These are phyloP conservation scores for Lachancea cidri DNA, from an alignment of 805 yeast species.

Conservation along the genomic window DNA sequence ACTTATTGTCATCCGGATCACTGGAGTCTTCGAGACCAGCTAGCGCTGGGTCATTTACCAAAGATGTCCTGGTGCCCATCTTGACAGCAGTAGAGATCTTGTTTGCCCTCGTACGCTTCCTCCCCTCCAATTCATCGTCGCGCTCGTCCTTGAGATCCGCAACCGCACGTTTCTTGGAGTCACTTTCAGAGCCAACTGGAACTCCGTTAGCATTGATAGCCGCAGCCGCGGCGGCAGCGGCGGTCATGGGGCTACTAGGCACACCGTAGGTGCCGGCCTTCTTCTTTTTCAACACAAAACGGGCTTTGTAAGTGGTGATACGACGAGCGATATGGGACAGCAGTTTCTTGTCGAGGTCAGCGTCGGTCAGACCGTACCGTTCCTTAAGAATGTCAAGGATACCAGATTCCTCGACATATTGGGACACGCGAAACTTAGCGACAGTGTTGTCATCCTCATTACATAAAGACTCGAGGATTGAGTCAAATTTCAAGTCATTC, in stretches of 20 bases:
- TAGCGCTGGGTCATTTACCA: conserved; percentile 10
- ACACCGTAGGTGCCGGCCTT: conserved; percentile 28
- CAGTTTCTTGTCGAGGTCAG: conserved; percentile 30
- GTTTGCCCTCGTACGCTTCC: conserved; percentile 11
- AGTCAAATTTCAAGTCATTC: conserved; percentile 32
- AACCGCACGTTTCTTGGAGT: conserved; percentile 1
- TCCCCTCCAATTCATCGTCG: conserved; percentile 9
- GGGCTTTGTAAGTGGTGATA: conserved; percentile 33
- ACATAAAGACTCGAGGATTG: conserved; percentile 28
- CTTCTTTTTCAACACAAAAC: conserved; percentile 32
- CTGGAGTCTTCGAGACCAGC: conserved; percentile 9
- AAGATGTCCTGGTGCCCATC: conserved; percentile 10
- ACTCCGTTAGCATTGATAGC: conserved; percentile 10
- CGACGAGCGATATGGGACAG: conserved; percentile 30
- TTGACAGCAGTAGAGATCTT: conserved; percentile 10
- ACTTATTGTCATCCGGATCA: conserved; percentile 26
- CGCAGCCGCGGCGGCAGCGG: conserved; percentile 15
- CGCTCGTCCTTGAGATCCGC: conserved; percentile 1
- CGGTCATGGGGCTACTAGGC: conserved; percentile 9
- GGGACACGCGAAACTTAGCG: conserved; percentile 30
- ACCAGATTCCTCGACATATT: conserved; percentile 32
- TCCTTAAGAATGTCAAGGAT: conserved; percentile 27
- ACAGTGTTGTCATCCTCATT: conserved; percentile 29
- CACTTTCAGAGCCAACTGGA: conserved; percentile 2
- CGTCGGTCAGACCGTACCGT: conserved; percentile 27